Evolutionary conservation across 306 rosid species (phyloP), one percentile per base, ranked within the genome.

Genomic region (Rosa multiflora): DNA sequence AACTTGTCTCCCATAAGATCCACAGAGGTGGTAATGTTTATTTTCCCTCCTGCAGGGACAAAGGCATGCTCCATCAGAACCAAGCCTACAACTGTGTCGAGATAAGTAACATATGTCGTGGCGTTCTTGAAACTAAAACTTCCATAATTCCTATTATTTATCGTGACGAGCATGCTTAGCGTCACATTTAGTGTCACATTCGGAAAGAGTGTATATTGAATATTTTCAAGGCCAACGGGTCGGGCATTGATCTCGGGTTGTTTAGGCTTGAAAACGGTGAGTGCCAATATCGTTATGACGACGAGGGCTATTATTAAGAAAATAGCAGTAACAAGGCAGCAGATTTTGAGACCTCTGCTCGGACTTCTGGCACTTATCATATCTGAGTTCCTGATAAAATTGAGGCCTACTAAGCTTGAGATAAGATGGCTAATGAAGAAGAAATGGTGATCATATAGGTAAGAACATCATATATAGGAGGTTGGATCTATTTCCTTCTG

Each of bases 211-310:
- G 80, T 17, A 1, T 14, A 1, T 1, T 82, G n/a, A 49, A 86
- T n/a, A 11, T 80, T 44, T 43, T 85, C 72, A 0, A 90, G 83
- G 49, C 83, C 86, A 4, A 68, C 2, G 0, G 84, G 82, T 42
- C 67, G 67, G 76, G 83, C 5, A 4, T 1, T 67, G 40, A 89
- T 67, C 39, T 17, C 26, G 4, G 92, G 94, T 47, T 88, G 66
- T 20, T 73, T 88, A 5, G 83, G 82, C 76, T 82, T 85, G 61
- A 88, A 86, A 51, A 88, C 32, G 56, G 92, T 88, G 37, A 88
- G 78, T 15, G 13, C 0, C 64, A 91, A 73, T 47, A 80, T 40
- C 3, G 81, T 49, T 13, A 87, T 21, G 21, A 84, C 73, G 0
- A 53, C 9, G 37, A 55, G 63, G 17, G 76, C 6, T 11, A 89